Evolutionary conservation across 768 basidiomycete species (phyloP), one percentile per base, ranked within the genome.

Genomic region (Mycena rosella): DNA sequence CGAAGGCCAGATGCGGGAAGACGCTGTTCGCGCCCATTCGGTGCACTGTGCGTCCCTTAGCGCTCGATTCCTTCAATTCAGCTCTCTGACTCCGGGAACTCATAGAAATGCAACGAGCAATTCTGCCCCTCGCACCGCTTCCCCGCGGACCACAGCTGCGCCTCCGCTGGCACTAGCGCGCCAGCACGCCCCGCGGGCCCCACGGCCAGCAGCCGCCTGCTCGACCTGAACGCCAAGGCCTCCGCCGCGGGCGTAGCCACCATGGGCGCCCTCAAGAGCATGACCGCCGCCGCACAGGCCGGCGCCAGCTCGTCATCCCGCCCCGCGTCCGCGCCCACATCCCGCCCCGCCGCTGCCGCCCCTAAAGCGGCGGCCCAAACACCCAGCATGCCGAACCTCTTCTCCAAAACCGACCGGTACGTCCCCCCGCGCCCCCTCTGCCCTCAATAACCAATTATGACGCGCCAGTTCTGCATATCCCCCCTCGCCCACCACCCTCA

Each of bases 81-180:
- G 9, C 49, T 63, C 51, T 63, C 60, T n/a, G 57, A 17, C n/a
- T n/a, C n/a, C n/a, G n/a, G n/a, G n/a, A 9, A 5, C 22, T 1
- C 61, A 0, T 64, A 96, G 94, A 85, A 85, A 76, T 96, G 94
- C 78, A 84, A 78, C 48, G 80, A 87, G 67, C 89, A 91, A 69
- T 96, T 89, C 75, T 96, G 94, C 75, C 85, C 92, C 0, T 79
- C 87, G 29, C 94, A 96, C 74, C 91, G 95, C 48, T 94, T 94
- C 78, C 90, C 93, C 10, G 81, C 82, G 45, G 90, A 92, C 70
- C 94, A 96, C 68, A 82, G 65, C 58, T 94, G 94, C 72, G 29
- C 77, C 30, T 53, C 75, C 22, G 38, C 78, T 34, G 47, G 76
- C 14, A 48, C 78, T 1, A 65, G 73, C 24, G 66, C 64, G 11